phyloP scores from a whole-genome alignment of 78 protist species.

The Dictyostelium brefeldianum region DNA sequence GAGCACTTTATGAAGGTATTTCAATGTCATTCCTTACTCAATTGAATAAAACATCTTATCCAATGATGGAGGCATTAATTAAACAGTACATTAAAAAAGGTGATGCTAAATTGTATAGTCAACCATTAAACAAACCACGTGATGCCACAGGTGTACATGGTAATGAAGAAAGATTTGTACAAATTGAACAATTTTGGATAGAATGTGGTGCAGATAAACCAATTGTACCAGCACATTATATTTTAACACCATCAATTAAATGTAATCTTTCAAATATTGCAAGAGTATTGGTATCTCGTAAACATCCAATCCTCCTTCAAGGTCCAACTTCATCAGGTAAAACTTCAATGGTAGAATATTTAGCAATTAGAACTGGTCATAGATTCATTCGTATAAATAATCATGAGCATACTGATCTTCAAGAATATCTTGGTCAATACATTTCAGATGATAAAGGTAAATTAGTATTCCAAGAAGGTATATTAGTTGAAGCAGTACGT shows the following conservation, averaged over 20 bases:
- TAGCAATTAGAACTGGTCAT: conserved; percentile 96
- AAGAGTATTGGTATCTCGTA: conserved; percentile 85
- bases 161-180: conserved; percentile 23
- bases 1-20: conserved; percentile 95
- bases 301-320: conserved; percentile 95
- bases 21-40: conserved; percentile 92
- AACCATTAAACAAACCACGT: conserved; percentile 78
- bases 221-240: conserved; percentile 31
- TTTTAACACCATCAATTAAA: conserved; percentile 85
- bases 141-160: not conserved
- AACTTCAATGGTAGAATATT: conserved; percentile 97
- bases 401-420: conserved; percentile 99
- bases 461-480: conserved; percentile 97
- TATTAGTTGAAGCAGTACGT: conserved; percentile 97
- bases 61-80: conserved; percentile 59
- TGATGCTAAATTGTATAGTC: conserved; percentile 39
- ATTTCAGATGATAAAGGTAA: conserved; percentile 90
- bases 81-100: conserved; percentile 45
- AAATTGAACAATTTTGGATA: conserved; percentile 93
- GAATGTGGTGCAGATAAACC: conserved; percentile 74
- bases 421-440: conserved; percentile 99
- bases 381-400: conserved; percentile 98
- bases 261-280: conserved; percentile 88
- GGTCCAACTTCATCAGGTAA: conserved; percentile 97
- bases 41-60: conserved; percentile 58